These are phyloP conservation scores for Zizania palustris DNA, from an alignment of 202 grass and related monocot genomes.

Conservation along the genomic window DNA sequence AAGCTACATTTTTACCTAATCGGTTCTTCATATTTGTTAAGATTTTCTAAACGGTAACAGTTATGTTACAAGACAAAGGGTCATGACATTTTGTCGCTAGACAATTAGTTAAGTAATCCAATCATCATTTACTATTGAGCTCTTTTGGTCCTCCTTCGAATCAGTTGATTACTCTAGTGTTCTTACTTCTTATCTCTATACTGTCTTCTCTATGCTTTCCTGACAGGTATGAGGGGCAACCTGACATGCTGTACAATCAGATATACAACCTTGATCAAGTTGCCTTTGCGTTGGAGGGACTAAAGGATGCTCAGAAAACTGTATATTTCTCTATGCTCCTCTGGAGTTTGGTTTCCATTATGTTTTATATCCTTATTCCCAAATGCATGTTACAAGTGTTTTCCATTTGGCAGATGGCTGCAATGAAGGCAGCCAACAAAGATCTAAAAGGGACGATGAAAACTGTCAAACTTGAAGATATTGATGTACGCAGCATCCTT, in stretches of 20 bases:
- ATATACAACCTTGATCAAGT: conserved; percentile 97
- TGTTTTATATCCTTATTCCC: not conserved
- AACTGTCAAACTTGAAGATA: conserved; percentile 84
- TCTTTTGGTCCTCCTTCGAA: not conserved
- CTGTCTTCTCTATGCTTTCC: conserved; percentile 1
- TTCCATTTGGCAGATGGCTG: conserved; percentile 69
- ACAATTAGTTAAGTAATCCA: not conserved
- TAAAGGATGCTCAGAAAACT: conserved; percentile 93
- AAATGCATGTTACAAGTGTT: not conserved
- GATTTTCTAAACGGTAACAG: not conserved
- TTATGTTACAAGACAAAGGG: not conserved
- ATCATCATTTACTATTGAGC: not conserved
- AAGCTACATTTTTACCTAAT: not conserved
- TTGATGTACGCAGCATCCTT: conserved; percentile 62
- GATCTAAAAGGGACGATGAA: conserved; percentile 99
- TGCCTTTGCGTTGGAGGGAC: conserved; percentile 73
- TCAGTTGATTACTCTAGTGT: not conserved
- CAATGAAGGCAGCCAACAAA: conserved; percentile 90
- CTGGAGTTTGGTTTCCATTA: not conserved
- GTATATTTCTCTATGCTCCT: conserved; percentile 35
- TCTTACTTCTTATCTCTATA: conserved; percentile 11
- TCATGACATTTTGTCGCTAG: not conserved
- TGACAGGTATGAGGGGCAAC: conserved; percentile 83
- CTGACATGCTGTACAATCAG: conserved; percentile 90
- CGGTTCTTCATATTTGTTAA: not conserved